Percentiles rank a stretch among this genome's conserved stretches.
Conservation (phyloP, 805 yeast genomes). For the Metschnikowia arizonensis region DNA sequence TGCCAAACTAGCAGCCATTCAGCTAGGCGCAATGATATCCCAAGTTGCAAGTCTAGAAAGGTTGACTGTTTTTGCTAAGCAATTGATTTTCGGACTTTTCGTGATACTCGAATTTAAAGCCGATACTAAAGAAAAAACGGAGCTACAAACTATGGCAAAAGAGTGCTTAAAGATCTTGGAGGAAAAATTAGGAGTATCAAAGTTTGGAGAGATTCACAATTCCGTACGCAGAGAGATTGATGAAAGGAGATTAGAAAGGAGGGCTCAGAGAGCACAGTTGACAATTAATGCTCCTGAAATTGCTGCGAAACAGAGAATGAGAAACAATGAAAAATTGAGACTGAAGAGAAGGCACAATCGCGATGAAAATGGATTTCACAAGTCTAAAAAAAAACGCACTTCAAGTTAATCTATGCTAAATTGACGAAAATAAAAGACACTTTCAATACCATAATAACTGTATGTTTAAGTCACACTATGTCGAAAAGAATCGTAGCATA, state of each 20-base stretch:
- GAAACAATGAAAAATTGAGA: conserved; percentile 68
- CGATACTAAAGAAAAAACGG: conserved; percentile 45
- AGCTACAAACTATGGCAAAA: conserved; percentile 47
- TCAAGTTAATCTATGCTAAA: not conserved
- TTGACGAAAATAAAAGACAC: too few species aligned
- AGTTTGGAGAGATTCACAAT: conserved; percentile 57
- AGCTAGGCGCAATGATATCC: conserved; percentile 60
- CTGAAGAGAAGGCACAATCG: conserved; percentile 72
- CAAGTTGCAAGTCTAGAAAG: conserved; percentile 46
- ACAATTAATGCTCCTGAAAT: conserved; percentile 75
- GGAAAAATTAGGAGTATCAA: conserved; percentile 64
- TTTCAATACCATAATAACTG: not conserved
- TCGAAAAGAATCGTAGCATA: not conserved
- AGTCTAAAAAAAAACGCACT: conserved; percentile 50
- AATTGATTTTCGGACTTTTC: conserved; percentile 52
- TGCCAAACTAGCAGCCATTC: conserved; percentile 67
- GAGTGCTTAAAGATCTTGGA: conserved; percentile 71
- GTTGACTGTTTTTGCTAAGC: conserved; percentile 42
- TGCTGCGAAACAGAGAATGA: conserved; percentile 73
- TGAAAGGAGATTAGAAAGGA: conserved; percentile 69
- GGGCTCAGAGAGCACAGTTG: conserved; percentile 67
- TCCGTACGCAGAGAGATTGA: conserved; percentile 58
- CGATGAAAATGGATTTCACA: conserved; percentile 75
- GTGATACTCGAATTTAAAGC: conserved; percentile 46
- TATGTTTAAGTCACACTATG: not conserved